Evolutionary conservation across 2,329 filamentous ascomycete genomes (phyloP), one percentile per base, ranked within the genome.

Genomic region (Fusarium sororula): DNA sequence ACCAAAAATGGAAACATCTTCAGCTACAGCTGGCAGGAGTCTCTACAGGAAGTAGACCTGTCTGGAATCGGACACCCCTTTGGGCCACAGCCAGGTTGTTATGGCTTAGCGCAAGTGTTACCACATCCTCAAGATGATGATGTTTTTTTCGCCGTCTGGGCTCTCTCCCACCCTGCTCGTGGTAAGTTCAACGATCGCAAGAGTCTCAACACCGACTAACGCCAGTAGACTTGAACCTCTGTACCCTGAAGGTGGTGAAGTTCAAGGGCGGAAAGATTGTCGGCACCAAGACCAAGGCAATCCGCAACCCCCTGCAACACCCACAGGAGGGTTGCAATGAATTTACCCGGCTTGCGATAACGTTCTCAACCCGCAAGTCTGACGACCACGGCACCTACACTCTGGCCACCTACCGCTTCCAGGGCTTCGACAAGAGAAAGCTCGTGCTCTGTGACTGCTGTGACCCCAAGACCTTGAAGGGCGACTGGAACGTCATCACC

Each of bases 381-480:
- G 72, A 77, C 17, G 54, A 53, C 6, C 26, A 66, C 11, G 76
- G 76, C 11, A 66, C 72, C 3, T 78, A 68, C 42, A 62, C 67
- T 2, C n/a, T 78, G 7, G 68, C 56, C 1, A 24, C 75, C n/a
- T 74, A 72, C 56, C 47, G 67, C 8, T 32, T 70, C 2, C 60
- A 70, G 26, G 42, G 55, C 10, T 10, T 22, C 12, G 30, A n/a
- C 20, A 28, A 48, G 28, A 10, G n/a, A 15, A 26, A 32, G 22
- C 18, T 35, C 24, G 17, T 38, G 12, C 44, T 68, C 10, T 72
- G 73, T 24, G 24, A 28, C 11, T 68, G 66, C 32, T 66, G 63
- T 24, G 32, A 65, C 6, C 65, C 65, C 5, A 28, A 22, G n/a
- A 63, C 18, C 48, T 63, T 57, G 37, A 11, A 9, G 5, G 75